A percentile compares a stretch with the other conserved stretches of the same genome.
These are phyloP conservation scores for Aspergillus ochraceus DNA, from an alignment of 2,329 filamentous ascomycete genomes.

Conservation along the genomic window DNA sequence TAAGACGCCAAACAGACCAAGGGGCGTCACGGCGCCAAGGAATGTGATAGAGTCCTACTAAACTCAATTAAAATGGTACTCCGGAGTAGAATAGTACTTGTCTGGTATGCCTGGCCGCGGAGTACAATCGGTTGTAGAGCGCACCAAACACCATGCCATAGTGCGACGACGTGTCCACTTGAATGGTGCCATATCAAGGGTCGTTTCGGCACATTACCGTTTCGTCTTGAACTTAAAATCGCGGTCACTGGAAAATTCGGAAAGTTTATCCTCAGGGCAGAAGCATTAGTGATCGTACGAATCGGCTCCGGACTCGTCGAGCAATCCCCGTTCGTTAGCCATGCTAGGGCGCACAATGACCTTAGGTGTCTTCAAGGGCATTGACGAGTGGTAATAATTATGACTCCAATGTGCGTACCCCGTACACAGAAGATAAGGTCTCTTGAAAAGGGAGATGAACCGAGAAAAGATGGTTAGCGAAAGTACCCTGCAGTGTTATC, in stretches of 20 bases:
- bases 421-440: not conserved
- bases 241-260: not conserved
- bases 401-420: not conserved
- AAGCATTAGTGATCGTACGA: not conserved
- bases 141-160: slow-evolving; percentile 1
- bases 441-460: not conserved
- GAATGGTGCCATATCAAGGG: slow-evolving; percentile 10
- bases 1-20: not conserved
- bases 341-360: not conserved
- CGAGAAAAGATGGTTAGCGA: not conserved
- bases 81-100: too few relatives aligned
- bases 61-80: not conserved
- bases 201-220: slow-evolving; percentile 7
- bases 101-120: not conserved
- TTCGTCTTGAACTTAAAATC: not conserved
- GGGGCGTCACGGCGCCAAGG: not conserved
- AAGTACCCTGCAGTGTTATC: too few relatives aligned
- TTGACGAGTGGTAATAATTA: not conserved
- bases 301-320: not conserved
- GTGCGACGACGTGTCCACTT: slow-evolving; percentile 12
- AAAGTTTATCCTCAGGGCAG: not conserved
- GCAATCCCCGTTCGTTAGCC: not conserved
- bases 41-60: not conserved
- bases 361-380: not conserved
- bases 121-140: not conserved